A percentile compares a stretch with the other conserved stretches of the same genome.
These are phyloP conservation scores for Tolypocladium tundrense DNA, from an alignment of 2,329 filamentous ascomycete species.

Conservation along the genomic window DNA sequence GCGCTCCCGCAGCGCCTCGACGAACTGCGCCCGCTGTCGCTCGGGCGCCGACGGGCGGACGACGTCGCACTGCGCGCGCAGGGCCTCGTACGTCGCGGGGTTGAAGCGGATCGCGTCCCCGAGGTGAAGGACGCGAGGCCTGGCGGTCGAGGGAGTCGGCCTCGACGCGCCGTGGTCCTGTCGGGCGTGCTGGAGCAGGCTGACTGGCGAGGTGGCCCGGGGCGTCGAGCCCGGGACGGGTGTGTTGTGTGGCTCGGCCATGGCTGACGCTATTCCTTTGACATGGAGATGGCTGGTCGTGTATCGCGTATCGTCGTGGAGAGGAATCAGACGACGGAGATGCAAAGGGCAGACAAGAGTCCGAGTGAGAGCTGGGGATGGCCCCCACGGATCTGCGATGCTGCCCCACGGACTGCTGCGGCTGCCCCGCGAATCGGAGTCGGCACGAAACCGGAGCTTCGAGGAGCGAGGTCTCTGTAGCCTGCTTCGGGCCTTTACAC, in stretches of 20 bases:
- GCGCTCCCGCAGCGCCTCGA: slow-evolving; percentile 35
- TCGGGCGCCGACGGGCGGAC: slow-evolving; percentile 40
- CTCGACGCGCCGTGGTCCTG: slow-evolving; percentile 12
- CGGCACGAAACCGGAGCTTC: neutral
- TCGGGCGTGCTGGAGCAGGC: slow-evolving; percentile 10
- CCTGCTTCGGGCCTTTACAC: neutral
- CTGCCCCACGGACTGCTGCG: neutral
- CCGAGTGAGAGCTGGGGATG: neutral
- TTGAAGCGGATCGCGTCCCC: slow-evolving; percentile 53
- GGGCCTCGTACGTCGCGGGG: slow-evolving; percentile 31
- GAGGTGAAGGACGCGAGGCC: slow-evolving; percentile 59
- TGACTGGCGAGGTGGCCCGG: slow-evolving; percentile 29
- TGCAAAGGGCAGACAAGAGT: neutral
- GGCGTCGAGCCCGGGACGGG: slow-evolving; percentile 34
- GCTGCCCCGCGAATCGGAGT: neutral
- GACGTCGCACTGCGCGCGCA: slow-evolving; percentile 35
- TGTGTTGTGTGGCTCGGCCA: slow-evolving; percentile 38
- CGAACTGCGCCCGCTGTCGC: slow-evolving; percentile 38
- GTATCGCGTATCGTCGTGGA: neutral
- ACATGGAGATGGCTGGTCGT: neutral
- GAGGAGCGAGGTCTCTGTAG: neutral
- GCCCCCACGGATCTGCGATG: neutral
- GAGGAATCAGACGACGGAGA: neutral
- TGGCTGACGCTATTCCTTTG: slow-evolving; percentile 6
- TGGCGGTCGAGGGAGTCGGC: slow-evolving; percentile 12